phyloP scores from a whole-genome alignment of 768 basidiomycete genomes.

The Lactifluus hygrophoroides region DNA sequence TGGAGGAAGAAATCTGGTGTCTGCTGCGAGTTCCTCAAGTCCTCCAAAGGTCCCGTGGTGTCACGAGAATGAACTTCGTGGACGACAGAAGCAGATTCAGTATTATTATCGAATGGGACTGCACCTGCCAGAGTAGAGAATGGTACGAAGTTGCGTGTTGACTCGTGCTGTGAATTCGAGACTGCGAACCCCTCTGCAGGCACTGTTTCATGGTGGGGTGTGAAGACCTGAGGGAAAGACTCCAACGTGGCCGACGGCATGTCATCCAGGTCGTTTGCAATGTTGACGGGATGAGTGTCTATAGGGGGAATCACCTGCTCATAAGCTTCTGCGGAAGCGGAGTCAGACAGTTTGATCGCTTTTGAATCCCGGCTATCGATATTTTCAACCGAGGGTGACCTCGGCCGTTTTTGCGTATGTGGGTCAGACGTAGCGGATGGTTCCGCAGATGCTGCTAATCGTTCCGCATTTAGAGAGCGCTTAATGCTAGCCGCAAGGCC shows the following conservation, averaged over 20 bases:
- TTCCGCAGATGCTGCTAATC: neutral
- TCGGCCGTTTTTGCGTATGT: neutral
- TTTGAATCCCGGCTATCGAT: neutral
- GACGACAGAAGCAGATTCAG: neutral
- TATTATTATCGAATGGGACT: slow-evolving; percentile 5
- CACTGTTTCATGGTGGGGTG: neutral
- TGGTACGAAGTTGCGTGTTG: neutral
- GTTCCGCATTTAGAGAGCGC: slow-evolving; percentile 13
- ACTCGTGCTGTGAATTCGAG: neutral
- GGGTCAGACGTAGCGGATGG: neutral
- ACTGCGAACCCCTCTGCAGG: neutral
- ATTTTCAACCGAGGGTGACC: neutral
- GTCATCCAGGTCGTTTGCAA: neutral
- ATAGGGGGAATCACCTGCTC: neutral
- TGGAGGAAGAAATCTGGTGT: neutral
- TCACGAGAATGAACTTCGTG: neutral
- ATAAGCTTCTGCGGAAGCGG: neutral
- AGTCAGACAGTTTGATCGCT: neutral
- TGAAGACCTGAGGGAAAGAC: neutral
- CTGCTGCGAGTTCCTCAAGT: neutral
- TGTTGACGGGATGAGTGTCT: neutral
- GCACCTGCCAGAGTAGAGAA: slow-evolving; percentile 14
- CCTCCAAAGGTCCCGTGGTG: neutral
- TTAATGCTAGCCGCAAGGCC: slow-evolving; percentile 17
- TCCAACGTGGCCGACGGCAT: neutral